Evolutionary conservation across 139 green algal species (phyloP), one percentile per base, ranked within the genome.

Genomic region (Trebouxia sp.): DNA sequence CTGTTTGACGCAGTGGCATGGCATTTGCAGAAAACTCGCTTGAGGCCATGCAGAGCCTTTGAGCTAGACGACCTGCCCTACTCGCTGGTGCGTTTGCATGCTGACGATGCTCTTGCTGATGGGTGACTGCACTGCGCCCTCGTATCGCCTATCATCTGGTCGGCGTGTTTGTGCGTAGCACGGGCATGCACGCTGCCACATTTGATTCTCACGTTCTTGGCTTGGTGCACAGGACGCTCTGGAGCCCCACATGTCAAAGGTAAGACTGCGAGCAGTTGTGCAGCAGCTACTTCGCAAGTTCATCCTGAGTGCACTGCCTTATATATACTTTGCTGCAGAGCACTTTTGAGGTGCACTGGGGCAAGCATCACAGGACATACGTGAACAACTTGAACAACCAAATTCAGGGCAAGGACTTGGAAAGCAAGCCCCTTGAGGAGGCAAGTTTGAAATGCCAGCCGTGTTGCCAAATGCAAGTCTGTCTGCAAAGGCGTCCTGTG

Each of bases 331-430:
- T 22, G 3, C 12, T 79, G 42, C 80, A 91, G 82, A 56, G 72
- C 0, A 92, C 92, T 22, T 85, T 98, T 45, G 90, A 98, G 66
- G 92, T 95, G 75, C 95, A 98, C 88, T 98, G 89, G 86, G 96
- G 94, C 85, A 98, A 97, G 90, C 95, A 98, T 85, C 94, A 98
- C 87, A 79, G 85, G 48, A 86, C 94, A 0, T 98, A 98, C 75
- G 82, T 95, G 17, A 88, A 82, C 87, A 98, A 98, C 88, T 84
- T 98, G 80, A 98, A 98, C 90, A 91, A 91, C 82, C 96, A 99
- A 88, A 95, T 98, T 65, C 88, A 94, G 38, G 94, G 91, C 80
- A 98, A 89, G 62, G 88, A 93, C 14, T 82, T 95, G 83, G 93
- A 97, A 45, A 89, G 86, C 79, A 93, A 96, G 88, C 83, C 47